phyloP scores from a whole-genome alignment of 306 rosid species.

The Phaseolus lunatus region DNA sequence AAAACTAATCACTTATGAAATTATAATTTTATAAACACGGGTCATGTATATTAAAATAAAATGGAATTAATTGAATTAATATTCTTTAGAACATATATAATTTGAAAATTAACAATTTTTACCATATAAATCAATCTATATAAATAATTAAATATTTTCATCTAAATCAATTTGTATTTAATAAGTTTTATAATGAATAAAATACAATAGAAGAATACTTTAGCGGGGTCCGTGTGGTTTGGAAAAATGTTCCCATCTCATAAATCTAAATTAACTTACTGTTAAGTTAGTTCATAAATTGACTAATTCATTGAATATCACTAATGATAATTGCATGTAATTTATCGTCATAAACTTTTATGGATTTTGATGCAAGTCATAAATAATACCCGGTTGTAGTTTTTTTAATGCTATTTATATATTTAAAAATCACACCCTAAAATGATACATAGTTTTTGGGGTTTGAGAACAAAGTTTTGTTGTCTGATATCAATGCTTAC shows the following conservation, averaged over 20 bases:
- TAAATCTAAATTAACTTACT: neutral
- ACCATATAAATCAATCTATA: no score
- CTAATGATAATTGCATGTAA: neutral
- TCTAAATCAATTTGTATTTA: no score
- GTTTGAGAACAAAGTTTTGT: neutral
- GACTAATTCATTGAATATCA: neutral
- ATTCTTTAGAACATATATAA: no score
- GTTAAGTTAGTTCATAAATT: neutral
- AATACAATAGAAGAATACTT: no score
- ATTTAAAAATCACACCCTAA: neutral
- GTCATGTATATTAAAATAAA: no score
- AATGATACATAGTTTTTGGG: neutral
- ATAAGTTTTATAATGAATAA: no score
- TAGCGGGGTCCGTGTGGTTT: neutral
- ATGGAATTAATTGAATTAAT: no score
- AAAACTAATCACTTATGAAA: no score
- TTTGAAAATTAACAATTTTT: no score
- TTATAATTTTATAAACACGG: no score
- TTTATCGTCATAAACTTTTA: neutral
- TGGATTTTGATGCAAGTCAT: conserved; percentile 15
- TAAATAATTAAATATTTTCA: no score
- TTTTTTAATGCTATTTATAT: neutral
- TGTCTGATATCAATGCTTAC: neutral
- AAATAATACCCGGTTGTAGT: neutral
- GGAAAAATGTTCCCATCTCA: neutral